A percentile compares a stretch with the other conserved stretches of the same genome.
These are phyloP conservation scores for Aspergillus intermedius DNA, from an alignment of 2,329 filamentous ascomycete genomes.

Conservation along the genomic window DNA sequence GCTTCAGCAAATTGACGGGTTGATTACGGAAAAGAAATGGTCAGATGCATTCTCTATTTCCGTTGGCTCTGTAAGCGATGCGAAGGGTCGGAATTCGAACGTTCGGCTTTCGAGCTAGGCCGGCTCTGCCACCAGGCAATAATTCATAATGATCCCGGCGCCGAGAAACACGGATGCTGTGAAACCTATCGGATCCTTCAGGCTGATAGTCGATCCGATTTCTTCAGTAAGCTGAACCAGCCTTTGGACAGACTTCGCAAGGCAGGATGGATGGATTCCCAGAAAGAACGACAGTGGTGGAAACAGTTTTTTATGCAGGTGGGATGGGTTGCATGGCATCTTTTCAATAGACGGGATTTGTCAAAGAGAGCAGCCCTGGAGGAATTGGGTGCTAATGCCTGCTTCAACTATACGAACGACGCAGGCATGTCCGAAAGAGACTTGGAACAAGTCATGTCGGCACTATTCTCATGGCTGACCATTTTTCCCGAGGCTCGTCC, in stretches of 20 bases:
- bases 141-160: constrained; percentile 3
- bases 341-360: constrained; percentile 5
- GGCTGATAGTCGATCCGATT: constrained; percentile 8
- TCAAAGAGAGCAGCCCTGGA: too few relatives aligned
- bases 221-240: constrained; percentile 1
- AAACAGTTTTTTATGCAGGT: constrained; percentile 13
- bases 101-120: constrained; percentile 19
- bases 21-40: constrained; percentile 14
- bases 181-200: constrained; percentile 3
- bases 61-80: constrained; percentile 23
- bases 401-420: too few relatives aligned
- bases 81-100: constrained; percentile 16
- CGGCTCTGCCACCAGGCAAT: constrained; percentile 21
- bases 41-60: constrained; percentile 12
- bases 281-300: constrained; percentile 10
- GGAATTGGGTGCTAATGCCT: too few relatives aligned
- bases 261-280: constrained; percentile 6
- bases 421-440: too few relatives aligned
- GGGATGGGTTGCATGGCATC: constrained; percentile 20
- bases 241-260: too few relatives aligned
- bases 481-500: too few relatives aligned
- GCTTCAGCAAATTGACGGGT: constrained; percentile 4
- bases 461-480: too few relatives aligned
- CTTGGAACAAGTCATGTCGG: too few relatives aligned
- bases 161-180: constrained; percentile 8